Conservation (phyloP, 148 eudicot genomes). For the Diospyros lotus region DNA sequence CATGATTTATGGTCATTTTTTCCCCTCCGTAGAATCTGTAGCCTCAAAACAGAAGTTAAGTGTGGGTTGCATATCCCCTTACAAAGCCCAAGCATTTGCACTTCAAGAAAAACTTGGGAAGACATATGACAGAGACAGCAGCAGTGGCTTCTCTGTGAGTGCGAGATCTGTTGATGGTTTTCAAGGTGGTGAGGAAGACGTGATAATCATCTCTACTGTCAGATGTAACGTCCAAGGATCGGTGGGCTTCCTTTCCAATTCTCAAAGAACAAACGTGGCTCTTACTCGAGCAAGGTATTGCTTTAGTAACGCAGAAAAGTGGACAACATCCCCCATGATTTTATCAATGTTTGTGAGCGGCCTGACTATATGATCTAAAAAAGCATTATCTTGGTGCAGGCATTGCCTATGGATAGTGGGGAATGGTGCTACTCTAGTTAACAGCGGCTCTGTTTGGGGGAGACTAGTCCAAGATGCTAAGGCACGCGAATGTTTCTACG, state of each 20-base stretch:
- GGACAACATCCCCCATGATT: slow-evolving; percentile 15
- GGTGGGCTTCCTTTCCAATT: slow-evolving; percentile 65
- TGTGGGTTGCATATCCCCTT: slow-evolving; percentile 58
- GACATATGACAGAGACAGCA: slow-evolving; percentile 24
- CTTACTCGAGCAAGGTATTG: slow-evolving; percentile 66
- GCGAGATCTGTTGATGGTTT: slow-evolving; percentile 76
- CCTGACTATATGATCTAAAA: too few species aligned
- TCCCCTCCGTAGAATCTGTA: slow-evolving; percentile 18
- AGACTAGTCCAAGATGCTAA: slow-evolving; percentile 1
- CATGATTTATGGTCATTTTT: not conserved
- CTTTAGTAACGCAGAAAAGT: not conserved
- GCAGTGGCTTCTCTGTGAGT: slow-evolving; percentile 45
- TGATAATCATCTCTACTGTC: slow-evolving; percentile 66
- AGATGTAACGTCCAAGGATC: slow-evolving; percentile 48
- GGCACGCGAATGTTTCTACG: not conserved
- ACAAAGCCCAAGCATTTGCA: slow-evolving; percentile 54
- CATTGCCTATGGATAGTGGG: slow-evolving; percentile 58
- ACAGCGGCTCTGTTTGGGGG: slow-evolving; percentile 20
- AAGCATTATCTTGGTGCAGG: slow-evolving; percentile 17
- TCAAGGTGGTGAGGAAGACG: slow-evolving; percentile 78
- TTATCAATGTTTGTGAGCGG: slow-evolving; percentile 22
- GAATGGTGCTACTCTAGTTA: slow-evolving; percentile 29
- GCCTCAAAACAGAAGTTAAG: slow-evolving; percentile 30
- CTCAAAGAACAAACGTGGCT: slow-evolving; percentile 69
- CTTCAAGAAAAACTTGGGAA: slow-evolving; percentile 31